Percentiles rank a stretch among this genome's conserved stretches.
These are phyloP conservation scores for Lecanicillium sp. DNA, from an alignment of 2,329 filamentous ascomycete species.

Conservation along the genomic window DNA sequence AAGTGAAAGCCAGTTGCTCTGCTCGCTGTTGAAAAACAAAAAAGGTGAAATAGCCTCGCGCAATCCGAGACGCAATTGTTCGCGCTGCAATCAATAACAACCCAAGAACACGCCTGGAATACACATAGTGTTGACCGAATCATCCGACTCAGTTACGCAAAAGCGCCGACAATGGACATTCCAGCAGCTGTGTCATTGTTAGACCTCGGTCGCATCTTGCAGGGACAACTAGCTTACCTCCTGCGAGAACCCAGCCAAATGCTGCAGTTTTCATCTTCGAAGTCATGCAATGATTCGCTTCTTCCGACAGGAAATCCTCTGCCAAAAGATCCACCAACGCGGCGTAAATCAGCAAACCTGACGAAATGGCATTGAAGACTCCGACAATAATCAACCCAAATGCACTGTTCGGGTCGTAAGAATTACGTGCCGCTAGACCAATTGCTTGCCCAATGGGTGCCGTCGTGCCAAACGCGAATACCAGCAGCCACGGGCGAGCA, in stretches of 20 bases:
- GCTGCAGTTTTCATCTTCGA: slow-evolving; percentile 45
- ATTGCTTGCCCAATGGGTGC: slow-evolving; percentile 58
- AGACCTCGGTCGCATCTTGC: slow-evolving; percentile 6
- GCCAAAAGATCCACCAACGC: slow-evolving; percentile 55
- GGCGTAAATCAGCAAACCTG: slow-evolving; percentile 52
- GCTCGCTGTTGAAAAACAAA: too few species aligned
- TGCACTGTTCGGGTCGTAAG: slow-evolving; percentile 55
- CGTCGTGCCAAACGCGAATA: slow-evolving; percentile 54
- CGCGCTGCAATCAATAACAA: too few species aligned
- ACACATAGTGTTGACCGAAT: background rate
- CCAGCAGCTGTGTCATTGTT: slow-evolving; percentile 24
- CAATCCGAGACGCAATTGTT: too few species aligned
- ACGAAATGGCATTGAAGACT: slow-evolving; percentile 58
- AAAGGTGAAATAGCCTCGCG: too few species aligned
- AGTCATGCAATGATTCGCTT: slow-evolving; percentile 39
- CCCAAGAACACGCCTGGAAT: too few species aligned
- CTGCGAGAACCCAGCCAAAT: slow-evolving; percentile 41
- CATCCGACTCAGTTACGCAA: slow-evolving; percentile 24
- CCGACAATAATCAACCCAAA: slow-evolving; percentile 57
- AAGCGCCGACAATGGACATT: slow-evolving; percentile 39
- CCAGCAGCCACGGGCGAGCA: slow-evolving; percentile 51
- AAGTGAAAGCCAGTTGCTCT: too few species aligned
- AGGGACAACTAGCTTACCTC: slow-evolving; percentile 30
- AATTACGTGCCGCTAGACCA: slow-evolving; percentile 45
- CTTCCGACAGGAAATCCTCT: slow-evolving; percentile 56